These are phyloP conservation scores for Phytopythium vexans DNA, from an alignment of 352 stramenopile species.

Conservation along the genomic window DNA sequence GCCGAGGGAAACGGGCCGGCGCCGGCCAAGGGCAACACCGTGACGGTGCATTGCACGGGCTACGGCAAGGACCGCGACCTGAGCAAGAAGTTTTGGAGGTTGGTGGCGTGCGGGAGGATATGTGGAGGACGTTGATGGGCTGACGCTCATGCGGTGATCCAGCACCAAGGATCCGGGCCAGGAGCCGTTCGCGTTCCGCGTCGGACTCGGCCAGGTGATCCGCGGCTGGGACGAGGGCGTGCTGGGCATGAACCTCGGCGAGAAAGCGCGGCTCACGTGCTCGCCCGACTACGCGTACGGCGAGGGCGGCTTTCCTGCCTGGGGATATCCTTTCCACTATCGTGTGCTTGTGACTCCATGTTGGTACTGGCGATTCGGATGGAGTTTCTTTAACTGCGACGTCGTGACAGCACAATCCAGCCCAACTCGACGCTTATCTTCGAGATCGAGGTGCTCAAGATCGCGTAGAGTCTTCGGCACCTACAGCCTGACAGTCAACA, in stretches of 20 bases:
- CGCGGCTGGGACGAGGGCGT: constrained; percentile 95
- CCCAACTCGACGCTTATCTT: constrained; percentile 91
- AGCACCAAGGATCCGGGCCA: constrained; percentile 94
- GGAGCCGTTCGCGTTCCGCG: constrained; percentile 90
- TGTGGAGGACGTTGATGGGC: not conserved
- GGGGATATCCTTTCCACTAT: constrained; percentile 81
- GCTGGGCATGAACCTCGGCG: constrained; percentile 81
- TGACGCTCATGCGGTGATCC: not conserved
- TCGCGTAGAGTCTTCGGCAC: constrained; percentile 37
- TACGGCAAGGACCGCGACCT: constrained; percentile 74
- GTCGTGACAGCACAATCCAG: constrained; percentile 75
- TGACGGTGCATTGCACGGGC: constrained; percentile 84
- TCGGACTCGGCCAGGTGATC: constrained; percentile 93
- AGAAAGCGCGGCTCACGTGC: constrained; percentile 90
- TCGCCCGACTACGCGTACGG: constrained; percentile 96
- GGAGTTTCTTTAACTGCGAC: constrained; percentile 33
- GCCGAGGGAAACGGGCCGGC: constrained; percentile 48
- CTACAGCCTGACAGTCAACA: too few species aligned
- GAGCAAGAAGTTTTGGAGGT: constrained; percentile 92
- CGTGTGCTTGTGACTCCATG: constrained; percentile 10
- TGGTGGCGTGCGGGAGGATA: not conserved
- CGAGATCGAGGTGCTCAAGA: constrained; percentile 91
- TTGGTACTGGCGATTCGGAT: constrained; percentile 4
- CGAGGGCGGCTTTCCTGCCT: constrained; percentile 87
- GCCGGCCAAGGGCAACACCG: constrained; percentile 52